Base-by-base conservation (phyloP, 257 asterid genomes). In the Vinca minor region DNA sequence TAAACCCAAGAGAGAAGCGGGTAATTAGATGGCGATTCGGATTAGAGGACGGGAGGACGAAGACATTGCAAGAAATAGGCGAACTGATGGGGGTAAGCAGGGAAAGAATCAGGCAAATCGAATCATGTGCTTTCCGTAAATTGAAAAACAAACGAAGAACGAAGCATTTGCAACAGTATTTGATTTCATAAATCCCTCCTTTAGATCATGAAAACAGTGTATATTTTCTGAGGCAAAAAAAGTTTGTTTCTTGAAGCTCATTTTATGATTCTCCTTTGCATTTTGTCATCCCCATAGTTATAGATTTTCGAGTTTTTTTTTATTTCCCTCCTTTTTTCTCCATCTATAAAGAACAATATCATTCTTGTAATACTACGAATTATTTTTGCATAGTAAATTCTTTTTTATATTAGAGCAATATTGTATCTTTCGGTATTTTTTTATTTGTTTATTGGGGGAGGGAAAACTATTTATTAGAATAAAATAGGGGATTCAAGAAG, bases 61-160 rank as follows among this genome's bases (percentile, higher is more conserved):
- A 82, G 79, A 83, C 98, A 0, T 71, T 92, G 82, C 96, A 86
- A 77, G 98, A 92, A 73, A 92, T 92, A 13, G 98, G 98, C 71
- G 96, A 89, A 76, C 71, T 82, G 28, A 84, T 89, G 95, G 87
- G 89, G 5, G 98, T 92, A 58, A 89, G 96, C 82, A 73, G 96
- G 69, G 98, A 92, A 71, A 89, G 96, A 78, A 80, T 92, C 62
- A 71, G 96, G 50, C 98, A 92, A 76, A 83, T 92, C 59, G 98
- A 89, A 76, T 76, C 94, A 0, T 71, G 85, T 45, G 96, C 93
- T 7, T 89, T 92, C 41, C 89, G 95, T 17, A 92, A 92, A 86
- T 69, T 92, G 83, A 88, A 85, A 88, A 87, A 80, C 92, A 92
- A 92, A 82, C 81, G 85, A 83, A 80, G 95, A 74, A 85, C 86